phyloP scores from a whole-genome alignment of 345 rosid genomes.

The Ailanthus altissimus region DNA sequence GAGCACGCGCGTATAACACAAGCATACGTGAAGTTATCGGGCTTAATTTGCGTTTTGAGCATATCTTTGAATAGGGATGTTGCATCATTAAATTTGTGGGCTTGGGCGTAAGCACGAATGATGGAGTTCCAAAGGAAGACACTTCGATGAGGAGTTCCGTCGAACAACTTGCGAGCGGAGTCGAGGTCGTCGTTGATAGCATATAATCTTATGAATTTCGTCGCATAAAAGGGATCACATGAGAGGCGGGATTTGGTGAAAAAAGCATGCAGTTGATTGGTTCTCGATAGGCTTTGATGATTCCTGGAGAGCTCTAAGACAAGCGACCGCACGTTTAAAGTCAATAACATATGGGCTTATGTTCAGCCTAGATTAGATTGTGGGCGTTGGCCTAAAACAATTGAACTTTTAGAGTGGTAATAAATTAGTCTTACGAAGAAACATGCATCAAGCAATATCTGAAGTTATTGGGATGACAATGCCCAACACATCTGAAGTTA shows the following conservation, averaged over 20 bases:
- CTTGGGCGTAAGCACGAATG: slow-evolving; percentile 70
- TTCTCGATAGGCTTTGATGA: slow-evolving; percentile 48
- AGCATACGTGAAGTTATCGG: slow-evolving; percentile 76
- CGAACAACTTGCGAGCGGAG: slow-evolving; percentile 73
- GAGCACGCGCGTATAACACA: slow-evolving; percentile 63
- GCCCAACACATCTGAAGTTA: no score
- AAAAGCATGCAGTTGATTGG: slow-evolving; percentile 67
- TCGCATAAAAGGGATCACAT: slow-evolving; percentile 67
- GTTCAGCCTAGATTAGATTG: neutral
- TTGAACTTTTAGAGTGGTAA: no score
- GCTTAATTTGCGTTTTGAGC: slow-evolving; percentile 49
- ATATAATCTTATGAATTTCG: slow-evolving; percentile 53
- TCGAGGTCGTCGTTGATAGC: slow-evolving; percentile 46
- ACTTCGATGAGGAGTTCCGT: slow-evolving; percentile 61
- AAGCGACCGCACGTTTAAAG: slow-evolving; percentile 34
- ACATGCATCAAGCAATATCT: no score
- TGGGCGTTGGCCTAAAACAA: neutral
- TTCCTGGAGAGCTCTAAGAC: slow-evolving; percentile 50
- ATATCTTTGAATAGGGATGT: slow-evolving; percentile 44
- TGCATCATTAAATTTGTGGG: slow-evolving; percentile 35
- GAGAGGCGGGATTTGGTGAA: slow-evolving; percentile 50
- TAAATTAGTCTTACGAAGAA: no score
- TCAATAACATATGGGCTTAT: neutral
- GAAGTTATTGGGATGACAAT: no score
- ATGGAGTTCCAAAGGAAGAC: slow-evolving; percentile 86